Evolutionary conservation across 495 filamentous ascomycete genomes (phyloP).

Genomic region (Cryomyces minteri): DNA sequence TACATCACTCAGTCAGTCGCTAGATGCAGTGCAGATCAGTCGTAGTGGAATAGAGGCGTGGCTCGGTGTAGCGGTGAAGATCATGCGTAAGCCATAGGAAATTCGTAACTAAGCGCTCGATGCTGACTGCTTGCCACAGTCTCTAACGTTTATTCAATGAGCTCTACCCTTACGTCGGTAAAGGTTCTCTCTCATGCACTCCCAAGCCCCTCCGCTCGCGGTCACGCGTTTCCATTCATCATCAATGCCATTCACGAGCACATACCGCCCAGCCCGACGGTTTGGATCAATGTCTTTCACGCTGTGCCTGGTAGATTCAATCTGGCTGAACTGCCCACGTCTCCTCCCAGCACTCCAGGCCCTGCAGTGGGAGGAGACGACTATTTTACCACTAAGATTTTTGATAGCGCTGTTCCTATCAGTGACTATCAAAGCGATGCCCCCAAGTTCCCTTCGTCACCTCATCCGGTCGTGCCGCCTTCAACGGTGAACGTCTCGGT

Average conservation of each 20-base stretch:
- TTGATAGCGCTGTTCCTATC: conserved; percentile 37
- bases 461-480: conserved; percentile 45
- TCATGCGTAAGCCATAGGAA: conserved; percentile 2
- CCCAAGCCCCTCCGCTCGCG: conserved; percentile 33
- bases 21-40: neutral
- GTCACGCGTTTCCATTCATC: conserved; percentile 32
- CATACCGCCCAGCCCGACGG: conserved; percentile 25
- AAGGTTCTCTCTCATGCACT: conserved; percentile 44
- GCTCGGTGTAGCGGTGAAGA: neutral
- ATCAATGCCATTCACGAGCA: conserved; percentile 34
- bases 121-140: neutral
- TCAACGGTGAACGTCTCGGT: conserved; percentile 44
- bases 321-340: conserved; percentile 39
- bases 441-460: conserved; percentile 20
- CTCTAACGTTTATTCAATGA: neutral
- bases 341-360: conserved; percentile 40
- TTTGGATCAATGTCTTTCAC: conserved; percentile 44
- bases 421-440: conserved; percentile 32
- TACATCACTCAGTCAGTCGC: neutral
- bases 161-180: conserved; percentile 20
- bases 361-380: conserved; percentile 30
- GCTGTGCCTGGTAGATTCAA: conserved; percentile 44
- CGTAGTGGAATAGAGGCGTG: neutral
- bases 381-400: conserved; percentile 33
- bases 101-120: neutral